phyloP scores from a whole-genome alignment of 2,329 filamentous ascomycete species.

The Pseudophaeomoniella oleicola region DNA sequence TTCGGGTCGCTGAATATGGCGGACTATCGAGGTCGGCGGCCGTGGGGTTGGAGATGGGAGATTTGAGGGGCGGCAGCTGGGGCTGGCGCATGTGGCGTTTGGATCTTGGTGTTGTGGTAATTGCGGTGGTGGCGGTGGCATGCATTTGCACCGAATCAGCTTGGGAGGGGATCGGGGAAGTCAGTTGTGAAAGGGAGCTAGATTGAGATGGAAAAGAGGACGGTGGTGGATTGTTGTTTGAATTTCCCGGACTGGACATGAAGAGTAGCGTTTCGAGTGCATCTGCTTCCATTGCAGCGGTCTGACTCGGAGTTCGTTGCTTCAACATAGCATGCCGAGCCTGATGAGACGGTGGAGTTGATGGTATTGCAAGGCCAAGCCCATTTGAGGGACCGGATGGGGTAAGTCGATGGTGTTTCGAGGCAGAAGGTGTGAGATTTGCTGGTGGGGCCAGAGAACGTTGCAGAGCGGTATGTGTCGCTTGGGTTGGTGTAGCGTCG shows the following conservation, averaged over 20 bases:
- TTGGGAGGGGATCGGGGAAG: too few species aligned
- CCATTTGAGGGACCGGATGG: constrained; percentile 15
- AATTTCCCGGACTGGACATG: constrained; percentile 35
- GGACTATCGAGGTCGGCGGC: too few species aligned
- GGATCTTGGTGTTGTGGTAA: too few species aligned
- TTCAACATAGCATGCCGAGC: constrained; percentile 11
- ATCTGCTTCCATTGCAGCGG: constrained; percentile 32
- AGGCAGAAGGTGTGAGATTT: constrained; percentile 16
- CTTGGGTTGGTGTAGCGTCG: constrained; percentile 1
- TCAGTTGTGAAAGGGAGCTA: too few species aligned
- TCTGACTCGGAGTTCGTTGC: constrained; percentile 24
- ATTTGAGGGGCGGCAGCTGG: too few species aligned
- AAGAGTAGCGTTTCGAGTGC: constrained; percentile 35
- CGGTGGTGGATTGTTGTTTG: constrained; percentile 7
- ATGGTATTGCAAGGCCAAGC: constrained; percentile 14
- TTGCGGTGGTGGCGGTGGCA: too few species aligned
- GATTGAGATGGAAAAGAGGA: not conserved
- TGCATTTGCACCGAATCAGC: too few species aligned
- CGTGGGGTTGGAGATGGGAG: too few species aligned
- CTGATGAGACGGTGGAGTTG: constrained; percentile 17
- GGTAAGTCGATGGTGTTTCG: constrained; percentile 19
- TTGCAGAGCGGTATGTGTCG: constrained; percentile 4
- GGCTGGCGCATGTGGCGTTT: too few species aligned
- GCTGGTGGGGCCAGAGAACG: constrained; percentile 25
- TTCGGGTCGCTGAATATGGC: too few species aligned